These are phyloP conservation scores for Aureobasidium sp. DNA, from an alignment of 2,329 filamentous ascomycete species.

Conservation along the genomic window DNA sequence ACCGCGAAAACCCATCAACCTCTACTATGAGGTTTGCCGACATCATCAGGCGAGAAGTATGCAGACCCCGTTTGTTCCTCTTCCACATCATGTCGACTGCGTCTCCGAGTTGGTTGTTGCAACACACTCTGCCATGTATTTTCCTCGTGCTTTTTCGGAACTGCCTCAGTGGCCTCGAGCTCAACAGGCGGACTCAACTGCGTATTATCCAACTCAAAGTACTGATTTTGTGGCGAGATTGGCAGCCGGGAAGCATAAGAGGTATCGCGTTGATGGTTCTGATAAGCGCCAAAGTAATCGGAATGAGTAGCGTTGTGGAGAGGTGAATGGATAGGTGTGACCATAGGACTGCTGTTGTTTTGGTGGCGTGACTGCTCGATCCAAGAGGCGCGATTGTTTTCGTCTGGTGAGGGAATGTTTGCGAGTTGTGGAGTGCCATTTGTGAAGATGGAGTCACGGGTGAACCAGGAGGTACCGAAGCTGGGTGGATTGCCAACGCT, in stretches of 20 bases:
- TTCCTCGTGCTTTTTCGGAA: background rate
- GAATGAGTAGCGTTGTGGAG: background rate
- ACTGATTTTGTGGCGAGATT: background rate
- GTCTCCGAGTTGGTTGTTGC: background rate
- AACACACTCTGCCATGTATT: background rate
- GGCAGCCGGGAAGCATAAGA: background rate
- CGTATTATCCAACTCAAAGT: background rate
- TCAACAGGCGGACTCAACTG: conserved; percentile 6
- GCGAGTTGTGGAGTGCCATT: background rate
- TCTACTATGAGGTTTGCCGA: background rate
- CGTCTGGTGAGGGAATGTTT: background rate
- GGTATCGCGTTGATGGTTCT: background rate
- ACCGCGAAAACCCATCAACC: too few species aligned
- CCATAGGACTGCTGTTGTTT: background rate
- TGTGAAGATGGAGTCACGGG: background rate
- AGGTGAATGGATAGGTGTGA: background rate
- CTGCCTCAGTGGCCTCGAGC: background rate
- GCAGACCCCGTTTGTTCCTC: background rate
- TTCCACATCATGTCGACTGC: background rate
- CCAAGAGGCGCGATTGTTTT: background rate
- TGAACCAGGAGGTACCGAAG: background rate
- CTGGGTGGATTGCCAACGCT: background rate
- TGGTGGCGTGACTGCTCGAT: background rate
- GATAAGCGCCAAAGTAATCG: background rate
- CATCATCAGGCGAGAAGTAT: background rate